phyloP scores from a whole-genome alignment of 768 basidiomycete species.

The Phanerochaete carnosa region DNA sequence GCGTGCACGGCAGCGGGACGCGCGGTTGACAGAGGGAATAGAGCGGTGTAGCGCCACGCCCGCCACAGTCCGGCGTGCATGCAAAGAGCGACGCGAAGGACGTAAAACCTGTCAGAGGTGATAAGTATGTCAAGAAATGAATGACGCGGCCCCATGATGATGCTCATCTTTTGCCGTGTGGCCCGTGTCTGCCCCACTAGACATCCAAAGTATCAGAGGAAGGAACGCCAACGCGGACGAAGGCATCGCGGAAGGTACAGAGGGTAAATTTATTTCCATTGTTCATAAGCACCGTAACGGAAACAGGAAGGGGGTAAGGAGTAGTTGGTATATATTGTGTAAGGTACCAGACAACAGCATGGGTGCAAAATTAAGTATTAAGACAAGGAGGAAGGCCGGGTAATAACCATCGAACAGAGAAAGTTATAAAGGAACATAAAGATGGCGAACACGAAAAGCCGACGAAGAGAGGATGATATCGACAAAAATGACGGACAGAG shows the following conservation, averaged over 20 bases:
- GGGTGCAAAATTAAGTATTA: constrained; percentile 1
- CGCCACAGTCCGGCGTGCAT: no score
- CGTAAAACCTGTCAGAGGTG: not conserved
- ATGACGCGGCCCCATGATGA: not conserved
- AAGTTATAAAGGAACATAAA: not conserved
- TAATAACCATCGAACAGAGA: not conserved
- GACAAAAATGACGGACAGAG: not conserved
- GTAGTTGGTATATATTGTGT: constrained; percentile 7
- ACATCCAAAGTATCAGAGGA: not conserved
- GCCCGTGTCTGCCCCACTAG: not conserved
- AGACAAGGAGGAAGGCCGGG: not conserved
- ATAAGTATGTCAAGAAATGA: not conserved
- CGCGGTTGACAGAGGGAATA: not conserved
- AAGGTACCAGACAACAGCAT: constrained; percentile 7
- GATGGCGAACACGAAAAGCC: not conserved
- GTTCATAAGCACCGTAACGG: not conserved
- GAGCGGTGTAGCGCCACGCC: no score
- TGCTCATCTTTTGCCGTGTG: not conserved
- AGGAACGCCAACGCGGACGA: not conserved
- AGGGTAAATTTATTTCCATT: not conserved
- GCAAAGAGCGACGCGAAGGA: no score
- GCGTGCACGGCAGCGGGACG: not conserved
- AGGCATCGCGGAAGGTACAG: not conserved
- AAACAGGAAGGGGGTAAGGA: not conserved
- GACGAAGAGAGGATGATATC: not conserved